These are phyloP conservation scores for Colletotrichum liaoningense DNA, from an alignment of 2,329 filamentous ascomycete species.

Conservation along the genomic window DNA sequence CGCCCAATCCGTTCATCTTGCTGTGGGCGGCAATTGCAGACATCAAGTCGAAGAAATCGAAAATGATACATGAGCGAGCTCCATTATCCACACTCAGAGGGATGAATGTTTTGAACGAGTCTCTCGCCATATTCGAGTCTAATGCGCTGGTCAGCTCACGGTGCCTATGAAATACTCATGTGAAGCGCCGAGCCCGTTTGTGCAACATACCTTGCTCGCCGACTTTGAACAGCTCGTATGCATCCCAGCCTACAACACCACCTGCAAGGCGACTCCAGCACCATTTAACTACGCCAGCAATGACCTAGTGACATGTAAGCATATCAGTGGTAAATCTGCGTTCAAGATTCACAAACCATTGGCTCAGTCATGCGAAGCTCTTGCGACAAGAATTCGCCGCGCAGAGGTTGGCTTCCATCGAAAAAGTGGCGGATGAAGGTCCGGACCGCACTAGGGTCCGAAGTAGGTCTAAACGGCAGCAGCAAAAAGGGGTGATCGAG, in stretches of 20 bases:
- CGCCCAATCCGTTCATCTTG: slow-evolving; percentile 92
- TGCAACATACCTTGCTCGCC: slow-evolving; percentile 84
- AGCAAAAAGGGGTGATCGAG: slow-evolving; percentile 93
- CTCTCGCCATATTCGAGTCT: slow-evolving; percentile 92
- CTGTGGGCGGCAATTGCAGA: slow-evolving; percentile 92
- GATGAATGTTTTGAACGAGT: slow-evolving; percentile 97
- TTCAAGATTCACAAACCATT: slow-evolving; percentile 72
- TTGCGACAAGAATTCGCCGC: slow-evolving; percentile 79
- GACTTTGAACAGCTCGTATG: slow-evolving; percentile 94
- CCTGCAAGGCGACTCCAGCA: slow-evolving; percentile 94
- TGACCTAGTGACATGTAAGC: slow-evolving; percentile 67
- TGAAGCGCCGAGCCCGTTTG: slow-evolving; percentile 2
- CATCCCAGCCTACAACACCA: slow-evolving; percentile 96
- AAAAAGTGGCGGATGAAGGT: slow-evolving; percentile 96
- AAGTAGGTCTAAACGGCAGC: slow-evolving; percentile 92
- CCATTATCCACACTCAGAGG: slow-evolving; percentile 92
- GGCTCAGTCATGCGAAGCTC: slow-evolving; percentile 94
- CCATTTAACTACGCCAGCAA: slow-evolving; percentile 97
- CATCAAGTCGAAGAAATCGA: slow-evolving; percentile 95
- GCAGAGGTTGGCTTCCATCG: slow-evolving; percentile 72
- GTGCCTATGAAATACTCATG: not conserved
- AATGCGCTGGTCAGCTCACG: slow-evolving; percentile 27
- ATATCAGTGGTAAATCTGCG: slow-evolving; percentile 22
- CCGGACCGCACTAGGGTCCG: slow-evolving; percentile 90
- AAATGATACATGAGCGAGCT: slow-evolving; percentile 87